phyloP scores from a whole-genome alignment of 768 basidiomycete species.

The Roridomyces roridus region DNA sequence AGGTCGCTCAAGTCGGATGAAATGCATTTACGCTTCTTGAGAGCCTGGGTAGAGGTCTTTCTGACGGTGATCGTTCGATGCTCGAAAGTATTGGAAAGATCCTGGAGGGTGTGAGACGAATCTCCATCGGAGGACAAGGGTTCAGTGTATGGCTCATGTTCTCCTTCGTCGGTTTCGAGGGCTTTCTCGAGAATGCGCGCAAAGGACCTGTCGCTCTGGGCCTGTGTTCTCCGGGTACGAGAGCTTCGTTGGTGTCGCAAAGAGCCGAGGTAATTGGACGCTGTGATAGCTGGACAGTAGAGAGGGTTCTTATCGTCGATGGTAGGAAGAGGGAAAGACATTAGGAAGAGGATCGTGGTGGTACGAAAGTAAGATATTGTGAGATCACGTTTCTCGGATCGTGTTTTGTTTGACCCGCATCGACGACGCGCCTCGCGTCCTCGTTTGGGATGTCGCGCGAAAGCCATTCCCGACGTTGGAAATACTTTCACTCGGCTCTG shows the following conservation, averaged over 20 bases:
- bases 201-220: conserved; percentile 35
- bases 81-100: conserved; percentile 12
- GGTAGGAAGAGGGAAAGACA: conserved; percentile 33
- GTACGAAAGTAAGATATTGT: too few species aligned
- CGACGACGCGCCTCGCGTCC: too few species aligned
- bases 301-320: conserved; percentile 62
- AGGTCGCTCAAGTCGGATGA: conserved; percentile 53
- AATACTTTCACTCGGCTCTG: conserved; percentile 60
- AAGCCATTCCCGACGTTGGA: conserved; percentile 49
- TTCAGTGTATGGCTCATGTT: conserved; percentile 1
- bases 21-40: conserved; percentile 39
- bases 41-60: conserved; percentile 9
- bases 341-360: too few species aligned
- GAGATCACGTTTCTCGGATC: too few species aligned
- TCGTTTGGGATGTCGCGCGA: conserved; percentile 14
- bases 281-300: conserved; percentile 60
- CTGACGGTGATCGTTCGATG: conserved; percentile 6
- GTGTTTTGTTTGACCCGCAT: too few species aligned
- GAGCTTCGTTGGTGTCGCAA: conserved; percentile 36
- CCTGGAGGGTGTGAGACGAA: not conserved
- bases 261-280: conserved; percentile 50
- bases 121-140: conserved; percentile 8
- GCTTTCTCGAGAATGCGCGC: conserved; percentile 37
- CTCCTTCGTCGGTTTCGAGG: conserved; percentile 28
- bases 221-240: conserved; percentile 5